These are phyloP conservation scores for Volvox africanus DNA, from an alignment of 139 green algal species.

Conservation along the genomic window DNA sequence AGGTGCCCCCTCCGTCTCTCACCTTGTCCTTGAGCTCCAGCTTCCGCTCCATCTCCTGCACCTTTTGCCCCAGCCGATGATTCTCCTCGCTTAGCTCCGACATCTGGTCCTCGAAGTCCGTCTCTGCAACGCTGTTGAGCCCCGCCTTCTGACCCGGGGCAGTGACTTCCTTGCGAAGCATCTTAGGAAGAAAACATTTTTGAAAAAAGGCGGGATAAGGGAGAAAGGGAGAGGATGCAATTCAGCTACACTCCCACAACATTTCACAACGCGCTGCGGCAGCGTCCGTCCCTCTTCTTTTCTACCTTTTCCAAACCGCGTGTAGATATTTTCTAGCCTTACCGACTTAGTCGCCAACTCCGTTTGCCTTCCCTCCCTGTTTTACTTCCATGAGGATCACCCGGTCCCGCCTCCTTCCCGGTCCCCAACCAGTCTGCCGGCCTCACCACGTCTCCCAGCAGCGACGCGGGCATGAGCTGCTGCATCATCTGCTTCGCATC, in stretches of 20 bases:
- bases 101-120: slow-evolving; percentile 62
- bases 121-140: slow-evolving; percentile 51
- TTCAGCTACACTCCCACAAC: too few relatives aligned
- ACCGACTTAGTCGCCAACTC: too few relatives aligned
- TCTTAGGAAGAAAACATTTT: not conserved
- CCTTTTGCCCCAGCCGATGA: slow-evolving; percentile 49
- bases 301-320: too few relatives aligned
- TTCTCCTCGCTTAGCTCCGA: slow-evolving; percentile 58
- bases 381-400: too few relatives aligned
- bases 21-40: slow-evolving; percentile 49
- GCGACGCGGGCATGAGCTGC: slow-evolving; percentile 37
- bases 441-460: slow-evolving; percentile 34
- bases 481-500: slow-evolving; percentile 48
- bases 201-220: not conserved
- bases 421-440: not conserved
- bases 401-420: too few relatives aligned
- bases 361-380: too few relatives aligned
- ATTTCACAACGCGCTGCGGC: too few relatives aligned
- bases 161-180: not conserved
- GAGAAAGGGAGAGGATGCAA: not conserved
- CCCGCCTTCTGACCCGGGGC: not conserved
- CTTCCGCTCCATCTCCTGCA: slow-evolving; percentile 58
- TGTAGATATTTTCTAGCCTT: too few relatives aligned
- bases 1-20: not conserved
- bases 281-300: too few relatives aligned